phyloP scores from a whole-genome alignment of 148 eudicot species.

The Chenopodium berlandieri region DNA sequence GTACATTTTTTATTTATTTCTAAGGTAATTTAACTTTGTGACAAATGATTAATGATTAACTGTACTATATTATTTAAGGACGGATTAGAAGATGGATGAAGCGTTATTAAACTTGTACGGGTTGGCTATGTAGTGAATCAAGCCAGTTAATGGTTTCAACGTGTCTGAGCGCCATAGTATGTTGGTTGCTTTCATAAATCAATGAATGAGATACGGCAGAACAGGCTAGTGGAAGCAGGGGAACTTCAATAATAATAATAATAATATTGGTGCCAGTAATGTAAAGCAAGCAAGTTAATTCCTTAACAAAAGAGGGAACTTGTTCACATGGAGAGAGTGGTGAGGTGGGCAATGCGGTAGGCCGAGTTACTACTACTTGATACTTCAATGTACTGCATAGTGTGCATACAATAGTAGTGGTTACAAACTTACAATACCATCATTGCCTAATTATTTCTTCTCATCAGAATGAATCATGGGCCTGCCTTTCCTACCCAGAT shows the following conservation, averaged over 20 bases:
- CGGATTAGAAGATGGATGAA: no score
- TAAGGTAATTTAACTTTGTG: no score
- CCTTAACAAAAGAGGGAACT: neutral
- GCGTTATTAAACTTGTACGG: no score
- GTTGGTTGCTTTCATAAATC: neutral
- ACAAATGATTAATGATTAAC: no score
- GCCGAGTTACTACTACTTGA: neutral
- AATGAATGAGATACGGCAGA: neutral
- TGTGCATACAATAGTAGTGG: no score
- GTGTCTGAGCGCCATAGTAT: neutral
- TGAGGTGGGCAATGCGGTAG: neutral
- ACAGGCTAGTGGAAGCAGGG: neutral
- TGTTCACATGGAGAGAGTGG: conserved; percentile 10
- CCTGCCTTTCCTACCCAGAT: neutral
- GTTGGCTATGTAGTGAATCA: no score
- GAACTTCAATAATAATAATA: neutral
- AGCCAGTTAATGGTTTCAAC: neutral
- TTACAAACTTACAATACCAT: no score
- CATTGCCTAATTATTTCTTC: no score
- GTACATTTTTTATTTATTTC: no score
- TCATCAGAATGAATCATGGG: neutral
- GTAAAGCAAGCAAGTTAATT: neutral
- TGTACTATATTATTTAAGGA: no score
- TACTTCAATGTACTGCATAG: no score
- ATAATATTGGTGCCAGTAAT: neutral